Base-by-base conservation (phyloP, 208 protist genomes). In the Balamuthia mandrillaris region DNA sequence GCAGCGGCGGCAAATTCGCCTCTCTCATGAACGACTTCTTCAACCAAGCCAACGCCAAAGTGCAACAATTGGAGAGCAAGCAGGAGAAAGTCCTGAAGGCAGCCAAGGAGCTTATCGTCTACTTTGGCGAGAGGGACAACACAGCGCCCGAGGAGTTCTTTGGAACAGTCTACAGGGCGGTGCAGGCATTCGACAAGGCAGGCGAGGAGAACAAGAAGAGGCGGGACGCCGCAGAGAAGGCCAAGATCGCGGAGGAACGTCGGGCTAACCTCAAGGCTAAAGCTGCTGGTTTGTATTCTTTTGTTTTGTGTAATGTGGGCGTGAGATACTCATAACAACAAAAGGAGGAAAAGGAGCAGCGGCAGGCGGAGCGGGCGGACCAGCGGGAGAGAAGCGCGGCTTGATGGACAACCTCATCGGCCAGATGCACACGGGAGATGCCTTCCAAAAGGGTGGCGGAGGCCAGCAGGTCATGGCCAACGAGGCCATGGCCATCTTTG, bases 361-460 rank as follows among this genome's bases (percentile, higher is more conserved):
- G n/a, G n/a, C n/a, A n/a, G n/a, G n/a, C n/a, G 58, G 7, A 35
- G 7, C 16, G 7, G 14, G 27, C 41, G 58, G 24, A 37, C n/a
- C 10, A 24, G 24, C n/a, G n/a, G 39, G 63, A 35, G 29, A 51
- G 66, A 16, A 77, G 54, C 66, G 66, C n/a, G n/a, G n/a, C n/a
- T n/a, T 77, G 44, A 77, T 77, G 66, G 66, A 77, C 66, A 77
- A 77, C 44, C 66, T 77, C 6, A 77, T 77, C 66, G 66, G 66
- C 42, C 66, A 77, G 44, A 77, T 77, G 66, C 66, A 77, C 44
- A 77, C 66, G 14, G 66, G 66, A 1, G 66, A 77, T 33, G 66
- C 66, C 24, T 77, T 77, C 54, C 44, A 39, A 16, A 33, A 33
- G 21, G 61, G 61, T 39, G 61, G 61, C 7, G 66, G 66, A 21